Base-by-base conservation (phyloP, 139 green algal species). In the Parachlorella kessleri region DNA sequence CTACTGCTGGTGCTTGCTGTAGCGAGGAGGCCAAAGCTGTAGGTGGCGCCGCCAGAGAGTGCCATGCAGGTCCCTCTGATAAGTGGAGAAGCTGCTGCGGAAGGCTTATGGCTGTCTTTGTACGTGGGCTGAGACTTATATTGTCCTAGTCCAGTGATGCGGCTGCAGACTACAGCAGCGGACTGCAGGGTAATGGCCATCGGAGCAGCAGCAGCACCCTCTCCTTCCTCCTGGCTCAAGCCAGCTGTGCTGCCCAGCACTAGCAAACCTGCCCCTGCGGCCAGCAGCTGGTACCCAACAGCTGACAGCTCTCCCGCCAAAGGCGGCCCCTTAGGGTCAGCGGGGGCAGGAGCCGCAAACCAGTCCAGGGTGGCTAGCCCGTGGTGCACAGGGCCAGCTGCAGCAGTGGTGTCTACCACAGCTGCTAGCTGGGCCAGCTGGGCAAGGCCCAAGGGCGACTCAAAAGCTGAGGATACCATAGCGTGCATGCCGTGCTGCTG, bases 381-480 rank as follows among this genome's bases (percentile, higher is more conserved):
- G 55, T 96, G 91, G 6, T 79, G 81, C 55, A 55, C 82, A 30
- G 28, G 21, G 55, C 40, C 63, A n/a, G 70, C 64, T 41, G 41
- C 39, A 21, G 69, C 55, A 39, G 28, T 30, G 53, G 32, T 14
- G 21, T 94, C 88, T 2, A 93, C 53, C 21, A 84, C 83, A 37
- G 81, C 73, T 6, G 94, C 89, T 30, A 98, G 79, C 66, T 93
- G 76, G 30, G 82, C 75, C 40, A 95, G 83, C 18, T 83, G 64
- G 2, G 84, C 78, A 0, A 96, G 67, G 10, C 91, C 94, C 28
- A 94, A 36, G 39, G 73, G 81, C 66, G 76, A 90, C 84, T 98
- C 94, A 80, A 98, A 98, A 5, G 89, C 79, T 26, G 88, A 94
- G 85, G 88, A 95, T 54, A 97, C 78, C 21, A 97, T 85, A 2